phyloP scores from a whole-genome alignment of 2,329 filamentous ascomycete species.

The Botrytis sinoallii region DNA sequence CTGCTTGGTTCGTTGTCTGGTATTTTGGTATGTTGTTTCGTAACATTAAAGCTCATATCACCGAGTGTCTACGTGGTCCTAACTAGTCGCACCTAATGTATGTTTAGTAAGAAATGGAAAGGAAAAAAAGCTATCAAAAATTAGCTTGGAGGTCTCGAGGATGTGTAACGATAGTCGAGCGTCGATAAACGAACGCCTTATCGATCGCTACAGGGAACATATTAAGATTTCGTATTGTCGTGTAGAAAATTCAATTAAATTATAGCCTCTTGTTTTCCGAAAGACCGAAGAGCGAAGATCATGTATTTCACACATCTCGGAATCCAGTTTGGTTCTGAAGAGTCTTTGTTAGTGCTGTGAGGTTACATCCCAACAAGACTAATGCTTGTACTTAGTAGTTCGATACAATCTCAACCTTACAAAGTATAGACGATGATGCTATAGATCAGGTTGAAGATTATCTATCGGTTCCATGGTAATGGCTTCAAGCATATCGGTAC shows the following conservation, averaged over 20 bases:
- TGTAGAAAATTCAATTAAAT: neutral
- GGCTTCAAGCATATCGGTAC: neutral
- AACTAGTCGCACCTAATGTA: neutral
- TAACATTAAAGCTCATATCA: neutral
- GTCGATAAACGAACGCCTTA: neutral
- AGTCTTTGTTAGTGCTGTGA: neutral
- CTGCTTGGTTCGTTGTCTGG: neutral
- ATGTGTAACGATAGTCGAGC: neutral
- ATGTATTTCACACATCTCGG: neutral
- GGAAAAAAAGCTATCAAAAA: neutral
- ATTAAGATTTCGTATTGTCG: neutral
- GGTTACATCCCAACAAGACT: neutral
- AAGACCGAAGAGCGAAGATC: neutral
- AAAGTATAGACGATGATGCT: neutral
- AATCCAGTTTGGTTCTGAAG: neutral
- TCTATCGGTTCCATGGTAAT: neutral
- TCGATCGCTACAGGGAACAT: neutral
- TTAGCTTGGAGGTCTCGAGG: neutral
- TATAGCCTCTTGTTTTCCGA: neutral
- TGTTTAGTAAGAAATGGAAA: neutral
- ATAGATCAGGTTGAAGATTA: neutral
- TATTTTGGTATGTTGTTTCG: neutral
- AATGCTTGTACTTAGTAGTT: neutral
- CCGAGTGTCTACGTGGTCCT: neutral
- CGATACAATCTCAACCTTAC: neutral